These are phyloP conservation scores for Noccaea caerulescens DNA, from an alignment of 345 rosid species.

Conservation along the genomic window DNA sequence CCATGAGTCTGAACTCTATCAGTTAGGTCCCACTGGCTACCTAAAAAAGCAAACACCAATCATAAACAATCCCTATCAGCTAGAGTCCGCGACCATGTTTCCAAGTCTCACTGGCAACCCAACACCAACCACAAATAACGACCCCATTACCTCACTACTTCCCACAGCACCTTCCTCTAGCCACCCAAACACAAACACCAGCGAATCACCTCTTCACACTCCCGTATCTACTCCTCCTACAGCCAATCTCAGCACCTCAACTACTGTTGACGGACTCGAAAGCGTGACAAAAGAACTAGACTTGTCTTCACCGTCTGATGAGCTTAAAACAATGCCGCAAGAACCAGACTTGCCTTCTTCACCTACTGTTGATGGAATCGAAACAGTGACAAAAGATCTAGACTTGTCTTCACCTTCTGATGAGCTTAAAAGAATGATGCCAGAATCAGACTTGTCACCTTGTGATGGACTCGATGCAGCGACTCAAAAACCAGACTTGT, in stretches of 20 bases:
- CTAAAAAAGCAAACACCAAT: too few species aligned
- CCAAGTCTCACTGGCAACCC: slow-evolving; percentile 27
- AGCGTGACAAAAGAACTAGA: too few species aligned
- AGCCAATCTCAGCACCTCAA: slow-evolving; percentile 15
- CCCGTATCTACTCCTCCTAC: slow-evolving; percentile 9
- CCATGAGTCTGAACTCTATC: too few species aligned
- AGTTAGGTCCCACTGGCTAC: too few species aligned
- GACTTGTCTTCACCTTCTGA: slow-evolving; percentile 68
- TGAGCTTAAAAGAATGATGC: slow-evolving; percentile 24
- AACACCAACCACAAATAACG: slow-evolving; percentile 14
- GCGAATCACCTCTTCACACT: slow-evolving; percentile 20
- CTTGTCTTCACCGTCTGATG: slow-evolving; percentile 26
- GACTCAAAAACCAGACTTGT: background rate
- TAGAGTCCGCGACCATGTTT: too few species aligned
- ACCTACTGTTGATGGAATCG: background rate
- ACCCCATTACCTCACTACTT: slow-evolving; percentile 18
- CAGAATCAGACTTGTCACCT: slow-evolving; percentile 17
- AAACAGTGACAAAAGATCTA: background rate
- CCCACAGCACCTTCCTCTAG: slow-evolving; percentile 33
- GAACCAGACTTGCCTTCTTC: background rate
- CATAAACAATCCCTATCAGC: too few species aligned
- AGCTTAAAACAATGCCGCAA: background rate
- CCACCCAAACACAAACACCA: slow-evolving; percentile 26
- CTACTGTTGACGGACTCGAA: slow-evolving; percentile 3
- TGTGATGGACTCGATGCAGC: background rate